phyloP scores from a whole-genome alignment of 2,329 filamentous ascomycete species.

The Diaporthe sp. region DNA sequence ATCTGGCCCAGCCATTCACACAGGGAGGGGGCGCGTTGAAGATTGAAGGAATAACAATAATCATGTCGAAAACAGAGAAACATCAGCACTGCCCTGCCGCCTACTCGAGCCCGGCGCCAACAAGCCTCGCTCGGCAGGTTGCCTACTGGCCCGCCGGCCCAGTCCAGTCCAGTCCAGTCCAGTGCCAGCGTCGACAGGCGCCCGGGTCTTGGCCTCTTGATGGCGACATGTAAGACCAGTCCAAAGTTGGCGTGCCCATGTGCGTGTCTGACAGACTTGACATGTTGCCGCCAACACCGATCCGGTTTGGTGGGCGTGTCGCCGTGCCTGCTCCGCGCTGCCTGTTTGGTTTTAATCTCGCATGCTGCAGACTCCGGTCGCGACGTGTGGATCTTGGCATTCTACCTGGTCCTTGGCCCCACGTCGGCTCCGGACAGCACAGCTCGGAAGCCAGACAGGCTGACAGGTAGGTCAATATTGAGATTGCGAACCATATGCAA shows the following conservation, averaged over 20 bases:
- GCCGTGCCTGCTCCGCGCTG: not conserved
- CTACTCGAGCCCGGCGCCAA: not conserved
- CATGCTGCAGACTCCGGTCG: conserved; percentile 5
- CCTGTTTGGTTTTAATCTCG: conserved; percentile 24
- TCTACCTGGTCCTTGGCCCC: not conserved
- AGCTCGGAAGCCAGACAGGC: not conserved
- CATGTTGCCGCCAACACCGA: not conserved
- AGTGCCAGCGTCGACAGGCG: not conserved
- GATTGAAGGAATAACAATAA: not conserved
- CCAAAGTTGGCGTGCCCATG: not conserved
- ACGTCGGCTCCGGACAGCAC: conserved; percentile 15
- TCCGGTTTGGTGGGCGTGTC: not conserved
- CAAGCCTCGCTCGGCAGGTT: not conserved
- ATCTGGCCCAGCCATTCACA: not conserved
- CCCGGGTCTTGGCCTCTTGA: not conserved
- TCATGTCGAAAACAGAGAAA: not conserved
- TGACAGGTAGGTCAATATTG: not conserved
- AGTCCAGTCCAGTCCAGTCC: not conserved
- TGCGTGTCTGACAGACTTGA: not conserved
- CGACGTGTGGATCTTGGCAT: not conserved
- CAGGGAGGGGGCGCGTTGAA: not conserved
- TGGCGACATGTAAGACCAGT: not conserved
- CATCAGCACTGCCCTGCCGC: not conserved
- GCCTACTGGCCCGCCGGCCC: conserved; percentile 10
- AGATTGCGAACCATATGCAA: not conserved